Percentiles rank a stretch among this genome's conserved stretches.
Evolutionary conservation across 257 asterid species (phyloP).

Genomic region (Prunella vulgaris): DNA sequence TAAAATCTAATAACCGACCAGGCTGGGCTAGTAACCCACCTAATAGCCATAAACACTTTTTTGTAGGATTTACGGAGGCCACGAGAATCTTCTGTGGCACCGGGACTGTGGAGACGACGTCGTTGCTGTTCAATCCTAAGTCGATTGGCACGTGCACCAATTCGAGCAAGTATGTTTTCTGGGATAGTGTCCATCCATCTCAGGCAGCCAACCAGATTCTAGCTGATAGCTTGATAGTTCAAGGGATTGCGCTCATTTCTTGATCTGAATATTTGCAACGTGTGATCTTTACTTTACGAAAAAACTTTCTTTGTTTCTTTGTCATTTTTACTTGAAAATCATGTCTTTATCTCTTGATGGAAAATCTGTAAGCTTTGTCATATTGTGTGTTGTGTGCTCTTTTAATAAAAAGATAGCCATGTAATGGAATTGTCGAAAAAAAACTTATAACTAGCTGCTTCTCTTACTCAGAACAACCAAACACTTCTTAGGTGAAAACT

Average conservation of each 20-base stretch:
- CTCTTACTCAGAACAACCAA: neutral
- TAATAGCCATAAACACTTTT: no score
- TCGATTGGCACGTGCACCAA: no score
- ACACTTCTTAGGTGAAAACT: no score
- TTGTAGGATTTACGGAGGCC: conserved; percentile 75
- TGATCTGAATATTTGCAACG: no score
- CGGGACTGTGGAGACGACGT: conserved; percentile 72
- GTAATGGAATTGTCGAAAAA: conserved; percentile 2
- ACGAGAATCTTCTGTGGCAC: conserved; percentile 83
- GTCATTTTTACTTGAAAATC: neutral
- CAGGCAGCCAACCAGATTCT: no score
- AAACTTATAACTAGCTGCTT: neutral
- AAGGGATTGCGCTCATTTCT: no score
- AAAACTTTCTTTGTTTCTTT: conserved; percentile 3
- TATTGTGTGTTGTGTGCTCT: neutral
- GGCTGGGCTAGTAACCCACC: no score
- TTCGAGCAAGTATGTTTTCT: no score
- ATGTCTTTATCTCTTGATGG: neutral
- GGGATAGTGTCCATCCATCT: no score
- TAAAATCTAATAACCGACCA: no score
- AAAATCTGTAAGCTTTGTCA: conserved; percentile 15
- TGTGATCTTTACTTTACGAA: neutral
- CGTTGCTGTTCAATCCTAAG: conserved; percentile 49
- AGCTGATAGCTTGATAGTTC: no score
- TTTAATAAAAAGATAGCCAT: no score